A percentile compares a stretch with the other conserved stretches of the same genome.
Evolutionary conservation across 208 protist species (phyloP).

Genomic region (Lotmaria passim): DNA sequence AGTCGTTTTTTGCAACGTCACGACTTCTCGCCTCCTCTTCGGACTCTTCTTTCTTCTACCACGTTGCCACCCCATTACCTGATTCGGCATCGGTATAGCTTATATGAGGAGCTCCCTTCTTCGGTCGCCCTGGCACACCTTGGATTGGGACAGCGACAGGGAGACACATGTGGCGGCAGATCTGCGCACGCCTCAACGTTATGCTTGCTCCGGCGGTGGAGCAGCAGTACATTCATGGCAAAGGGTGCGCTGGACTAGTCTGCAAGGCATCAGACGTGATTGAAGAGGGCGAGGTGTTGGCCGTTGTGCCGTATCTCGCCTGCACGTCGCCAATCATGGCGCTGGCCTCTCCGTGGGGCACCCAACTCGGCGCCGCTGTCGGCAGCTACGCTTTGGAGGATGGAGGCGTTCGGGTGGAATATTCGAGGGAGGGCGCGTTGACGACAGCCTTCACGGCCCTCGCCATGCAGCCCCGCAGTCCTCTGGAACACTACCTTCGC

Average conservation of each 20-base stretch:
- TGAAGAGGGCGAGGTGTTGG: constrained; percentile 46
- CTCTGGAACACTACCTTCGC: constrained; percentile 52
- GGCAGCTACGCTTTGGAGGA: constrained; percentile 39
- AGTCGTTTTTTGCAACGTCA: no score
- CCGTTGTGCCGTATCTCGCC: constrained; percentile 52
- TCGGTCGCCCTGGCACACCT: not conserved
- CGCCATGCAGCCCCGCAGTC: constrained; percentile 39
- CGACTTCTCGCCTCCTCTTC: no score
- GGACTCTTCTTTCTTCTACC: no score
- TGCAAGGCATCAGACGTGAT: constrained; percentile 38
- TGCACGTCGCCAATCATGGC: constrained; percentile 61
- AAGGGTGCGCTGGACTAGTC: constrained; percentile 53
- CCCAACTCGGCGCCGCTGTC: constrained; percentile 33
- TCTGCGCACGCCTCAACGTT: constrained; percentile 40
- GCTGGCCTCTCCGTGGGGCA: constrained; percentile 61
- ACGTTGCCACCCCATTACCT: no score
- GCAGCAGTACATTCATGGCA: constrained; percentile 31
- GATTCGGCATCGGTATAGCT: no score
- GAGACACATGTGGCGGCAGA: constrained; percentile 49
- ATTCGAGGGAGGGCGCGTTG: constrained; percentile 53
- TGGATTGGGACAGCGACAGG: not conserved
- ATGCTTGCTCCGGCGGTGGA: constrained; percentile 42
- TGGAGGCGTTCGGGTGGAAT: constrained; percentile 47
- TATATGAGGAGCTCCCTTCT: not conserved
- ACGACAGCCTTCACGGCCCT: constrained; percentile 70